Evolutionary conservation across 257 asterid species (phyloP).

Genomic region (Fraxinus cuspidata): DNA sequence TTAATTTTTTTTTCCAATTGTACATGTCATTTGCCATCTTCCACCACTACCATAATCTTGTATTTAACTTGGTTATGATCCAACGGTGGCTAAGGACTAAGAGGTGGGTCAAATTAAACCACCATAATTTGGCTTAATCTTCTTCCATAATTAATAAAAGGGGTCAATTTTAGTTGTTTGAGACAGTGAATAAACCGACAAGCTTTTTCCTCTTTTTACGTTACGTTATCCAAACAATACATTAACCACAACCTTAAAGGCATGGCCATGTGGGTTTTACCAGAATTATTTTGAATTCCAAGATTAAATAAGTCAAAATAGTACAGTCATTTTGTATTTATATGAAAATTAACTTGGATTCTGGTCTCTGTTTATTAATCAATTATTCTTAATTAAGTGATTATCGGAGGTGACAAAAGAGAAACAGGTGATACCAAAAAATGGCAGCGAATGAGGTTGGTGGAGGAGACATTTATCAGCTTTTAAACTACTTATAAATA

Average conservation of each 20-base stretch:
- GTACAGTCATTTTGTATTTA: neutral
- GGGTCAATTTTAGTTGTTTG: constrained; percentile 19
- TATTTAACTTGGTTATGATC: constrained; percentile 30
- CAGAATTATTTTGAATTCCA: neutral
- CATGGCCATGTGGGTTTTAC: neutral
- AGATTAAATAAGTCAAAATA: neutral
- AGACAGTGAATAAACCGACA: constrained; percentile 25
- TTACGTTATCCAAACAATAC: constrained; percentile 13
- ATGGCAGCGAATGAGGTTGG: constrained; percentile 32
- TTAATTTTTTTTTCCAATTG: too few relatives aligned
- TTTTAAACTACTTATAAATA: neutral
- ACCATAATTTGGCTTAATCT: constrained; percentile 10
- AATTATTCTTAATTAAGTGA: constrained; percentile 1
- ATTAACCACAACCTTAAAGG: constrained; percentile 1
- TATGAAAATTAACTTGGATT: constrained; percentile 14
- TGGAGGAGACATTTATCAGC: constrained; percentile 36
- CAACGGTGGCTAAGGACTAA: constrained; percentile 20
- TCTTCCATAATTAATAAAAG: too few relatives aligned
- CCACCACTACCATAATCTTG: neutral
- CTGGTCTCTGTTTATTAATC: constrained; percentile 9
- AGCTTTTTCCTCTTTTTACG: constrained; percentile 11
- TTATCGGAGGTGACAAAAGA: constrained; percentile 35
- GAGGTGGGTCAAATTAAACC: constrained; percentile 36
- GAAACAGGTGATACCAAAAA: constrained; percentile 28
- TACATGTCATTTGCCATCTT: neutral